Percentiles rank a stretch among this genome's conserved stretches.
phyloP scores from a whole-genome alignment of 2,329 filamentous ascomycete species.

The Ophiostoma sp. region DNA sequence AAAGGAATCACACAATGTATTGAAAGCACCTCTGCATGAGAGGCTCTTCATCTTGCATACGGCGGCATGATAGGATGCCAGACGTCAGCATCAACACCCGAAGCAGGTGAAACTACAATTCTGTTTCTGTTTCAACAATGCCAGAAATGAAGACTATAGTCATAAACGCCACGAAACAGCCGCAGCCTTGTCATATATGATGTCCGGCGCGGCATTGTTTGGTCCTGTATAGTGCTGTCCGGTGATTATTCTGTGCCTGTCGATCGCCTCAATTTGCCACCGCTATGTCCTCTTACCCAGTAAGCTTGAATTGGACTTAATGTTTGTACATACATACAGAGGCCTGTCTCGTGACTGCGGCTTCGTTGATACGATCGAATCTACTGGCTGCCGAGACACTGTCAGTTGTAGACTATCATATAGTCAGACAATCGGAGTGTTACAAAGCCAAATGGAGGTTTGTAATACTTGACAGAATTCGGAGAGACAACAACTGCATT shows the following conservation, averaged over 20 bases:
- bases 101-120: not conserved
- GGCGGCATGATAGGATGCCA: not conserved
- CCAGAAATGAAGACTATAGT: not conserved
- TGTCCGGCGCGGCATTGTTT: not conserved
- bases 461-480: not conserved
- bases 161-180: not conserved
- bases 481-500: not conserved
- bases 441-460: not conserved
- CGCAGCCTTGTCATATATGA: slow-evolving; percentile 9
- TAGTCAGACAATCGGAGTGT: not conserved
- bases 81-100: not conserved
- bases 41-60: not conserved
- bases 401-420: not conserved
- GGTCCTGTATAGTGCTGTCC: not conserved
- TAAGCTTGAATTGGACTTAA: not conserved
- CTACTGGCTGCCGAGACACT: not conserved
- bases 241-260: not conserved
- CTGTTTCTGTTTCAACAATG: not conserved
- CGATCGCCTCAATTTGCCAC: not conserved
- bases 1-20: not conserved
- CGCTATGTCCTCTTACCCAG: not conserved
- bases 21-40: not conserved
- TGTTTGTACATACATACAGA: not conserved
- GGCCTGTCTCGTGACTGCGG: not conserved
- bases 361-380: not conserved